Conservation (phyloP, 306 rosid genomes). For the Begonia masoniana region DNA sequence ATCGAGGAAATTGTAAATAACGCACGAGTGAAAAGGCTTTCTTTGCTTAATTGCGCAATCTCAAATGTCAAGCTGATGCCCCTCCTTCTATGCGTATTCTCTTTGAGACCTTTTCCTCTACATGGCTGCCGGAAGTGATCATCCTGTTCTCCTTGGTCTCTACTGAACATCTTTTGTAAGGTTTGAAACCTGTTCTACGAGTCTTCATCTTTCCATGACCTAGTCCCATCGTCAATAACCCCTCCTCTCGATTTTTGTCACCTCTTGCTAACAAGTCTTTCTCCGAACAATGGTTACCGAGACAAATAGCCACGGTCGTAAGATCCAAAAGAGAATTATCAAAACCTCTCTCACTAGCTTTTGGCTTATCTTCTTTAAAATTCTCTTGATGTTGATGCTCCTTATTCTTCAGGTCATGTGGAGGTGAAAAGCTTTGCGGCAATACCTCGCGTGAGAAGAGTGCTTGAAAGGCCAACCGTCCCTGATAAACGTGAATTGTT, state of each 20-base stretch:
- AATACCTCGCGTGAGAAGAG: constrained; percentile 75
- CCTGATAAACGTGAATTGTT: constrained; percentile 23
- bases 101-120: constrained; percentile 60
- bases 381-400: constrained; percentile 22
- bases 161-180: constrained; percentile 80
- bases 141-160: constrained; percentile 27
- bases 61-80: constrained; percentile 38
- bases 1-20: constrained; percentile 3
- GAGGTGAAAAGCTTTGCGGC: constrained; percentile 94
- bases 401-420: constrained; percentile 22
- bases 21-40: constrained; percentile 20
- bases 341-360: constrained; percentile 12
- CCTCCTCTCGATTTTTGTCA: constrained; percentile 22
- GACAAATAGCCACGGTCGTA: constrained; percentile 14
- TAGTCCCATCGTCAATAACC: constrained; percentile 56
- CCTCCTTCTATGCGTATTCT: constrained; percentile 73
- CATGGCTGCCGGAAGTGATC: constrained; percentile 34
- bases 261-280: constrained; percentile 17
- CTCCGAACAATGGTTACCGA: constrained; percentile 19
- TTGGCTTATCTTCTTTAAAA: constrained; percentile 4
- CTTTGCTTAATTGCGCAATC: constrained; percentile 10
- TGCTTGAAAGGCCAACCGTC: constrained; percentile 87
- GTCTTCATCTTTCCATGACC: constrained; percentile 57
- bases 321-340: constrained; percentile 21
- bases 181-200: constrained; percentile 82